These are phyloP conservation scores for Potentilla sterilis DNA, from an alignment of 306 rosid genomes.

Conservation along the genomic window DNA sequence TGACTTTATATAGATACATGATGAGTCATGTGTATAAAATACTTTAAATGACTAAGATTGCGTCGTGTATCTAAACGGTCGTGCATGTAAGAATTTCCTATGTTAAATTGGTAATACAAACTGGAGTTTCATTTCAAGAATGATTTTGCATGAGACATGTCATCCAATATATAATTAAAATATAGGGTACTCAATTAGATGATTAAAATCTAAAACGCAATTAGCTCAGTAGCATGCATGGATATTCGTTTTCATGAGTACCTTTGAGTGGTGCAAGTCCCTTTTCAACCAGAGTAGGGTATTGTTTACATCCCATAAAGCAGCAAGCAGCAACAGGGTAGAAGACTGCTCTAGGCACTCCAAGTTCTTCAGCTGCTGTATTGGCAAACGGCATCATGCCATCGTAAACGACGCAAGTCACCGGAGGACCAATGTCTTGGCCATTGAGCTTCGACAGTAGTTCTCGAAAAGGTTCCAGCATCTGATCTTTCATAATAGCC, in stretches of 20 bases:
- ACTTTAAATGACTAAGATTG: too few species aligned
- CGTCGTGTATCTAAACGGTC: too few species aligned
- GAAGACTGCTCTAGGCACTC: slow-evolving; percentile 7
- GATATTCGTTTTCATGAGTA: not conserved
- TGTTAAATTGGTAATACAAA: too few species aligned
- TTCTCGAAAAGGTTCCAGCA: not conserved
- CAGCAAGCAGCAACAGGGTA: slow-evolving; percentile 5
- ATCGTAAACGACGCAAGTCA: slow-evolving; percentile 15
- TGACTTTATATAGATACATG: too few species aligned
- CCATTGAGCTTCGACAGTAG: not conserved
- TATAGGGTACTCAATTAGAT: too few species aligned
- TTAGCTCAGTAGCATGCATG: too few species aligned
- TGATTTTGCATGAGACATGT: too few species aligned
- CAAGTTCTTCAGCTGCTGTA: slow-evolving; percentile 10
- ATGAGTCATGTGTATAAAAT: too few species aligned
- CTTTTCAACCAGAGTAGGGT: slow-evolving; percentile 4
- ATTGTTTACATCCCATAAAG: slow-evolving; percentile 6
- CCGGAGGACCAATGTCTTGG: not conserved
- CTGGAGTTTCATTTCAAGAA: too few species aligned
- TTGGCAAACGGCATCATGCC: not conserved
- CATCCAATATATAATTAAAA: too few species aligned
- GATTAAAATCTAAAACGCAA: too few species aligned
- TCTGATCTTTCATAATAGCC: not conserved
- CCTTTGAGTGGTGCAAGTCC: slow-evolving; percentile 28
- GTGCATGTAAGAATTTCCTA: too few species aligned